Base-by-base conservation (phyloP, 352 stramenopile genomes). In the Pythium sukuiense region DNA sequence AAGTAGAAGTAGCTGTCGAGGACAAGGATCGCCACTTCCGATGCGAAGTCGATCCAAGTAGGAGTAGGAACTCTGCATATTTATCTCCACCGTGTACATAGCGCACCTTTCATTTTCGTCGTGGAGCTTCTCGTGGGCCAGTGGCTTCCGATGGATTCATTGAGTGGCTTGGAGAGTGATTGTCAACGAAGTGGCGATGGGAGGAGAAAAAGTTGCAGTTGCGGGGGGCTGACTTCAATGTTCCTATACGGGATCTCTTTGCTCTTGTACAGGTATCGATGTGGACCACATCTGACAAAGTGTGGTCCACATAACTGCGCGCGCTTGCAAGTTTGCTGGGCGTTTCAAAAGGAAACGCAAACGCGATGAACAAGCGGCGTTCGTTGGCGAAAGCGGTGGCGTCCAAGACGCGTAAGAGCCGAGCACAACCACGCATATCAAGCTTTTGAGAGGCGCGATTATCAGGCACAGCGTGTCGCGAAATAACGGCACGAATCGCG, bases 21-120 rank as follows among this genome's bases (percentile, higher is more conserved):
- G 48, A 37, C 48, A 37, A n/a, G 48, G 26, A 20, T 6, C 48
- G 30, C n/a, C 20, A 6, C 37, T 53, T 30, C 35, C 37, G 27
- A 35, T 49, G 49, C n/a, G 30, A 52, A 62, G 41, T 3, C 27
- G 41, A 5, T 18, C 12, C 41, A 27, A 45, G 32, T 63, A 68
- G 55, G 43, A 68, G 43, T 68, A 68, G 63, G 45, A 69, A 59
- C 3, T 48, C 63, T 69, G 63, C 63, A 69, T 69, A 69, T 69
- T 69, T 69, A 69, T 69, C 55, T 24, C 41, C 45, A 43, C 14
- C 57, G 20, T 69, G 62, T 69, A 59, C 54, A 63, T 62, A 58
- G 14, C 37, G 5, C 24, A 20, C 16, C 32, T 18, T n/a, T 57
- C 58, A 39, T 58, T 45, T 37, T 56, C 61, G 32, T 55, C 30